These are phyloP conservation scores for Papiliotrema terrestris DNA, from an alignment of 1,284 basidiomycete genomes.

Conservation along the genomic window DNA sequence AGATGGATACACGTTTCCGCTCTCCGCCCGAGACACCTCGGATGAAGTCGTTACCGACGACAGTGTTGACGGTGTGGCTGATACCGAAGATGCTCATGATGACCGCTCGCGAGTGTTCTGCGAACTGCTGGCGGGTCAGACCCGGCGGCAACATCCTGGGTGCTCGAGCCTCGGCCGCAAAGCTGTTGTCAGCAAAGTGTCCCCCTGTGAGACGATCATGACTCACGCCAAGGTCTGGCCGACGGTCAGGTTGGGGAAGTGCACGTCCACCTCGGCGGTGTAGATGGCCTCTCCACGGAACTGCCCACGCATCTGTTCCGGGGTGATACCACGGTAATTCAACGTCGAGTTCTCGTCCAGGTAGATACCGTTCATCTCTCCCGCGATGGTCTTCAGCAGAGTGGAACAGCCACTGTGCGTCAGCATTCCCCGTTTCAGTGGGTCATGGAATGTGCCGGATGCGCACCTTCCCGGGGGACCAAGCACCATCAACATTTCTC, in stretches of 20 bases:
- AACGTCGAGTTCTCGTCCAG: slow-evolving; percentile 46
- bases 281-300: slow-evolving; percentile 52
- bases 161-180: slow-evolving; percentile 40
- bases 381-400: slow-evolving; percentile 56
- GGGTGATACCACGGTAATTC: slow-evolving; percentile 49
- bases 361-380: slow-evolving; percentile 54
- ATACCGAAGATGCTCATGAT: slow-evolving; percentile 56
- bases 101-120: slow-evolving; percentile 50
- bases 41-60: slow-evolving; percentile 50
- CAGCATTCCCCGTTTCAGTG: not conserved
- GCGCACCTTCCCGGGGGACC: slow-evolving; percentile 59
- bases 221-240: slow-evolving; percentile 48
- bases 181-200: slow-evolving; percentile 10
- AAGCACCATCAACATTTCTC: slow-evolving; percentile 58
- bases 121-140: slow-evolving; percentile 45
- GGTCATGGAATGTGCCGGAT: not conserved
- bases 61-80: slow-evolving; percentile 52
- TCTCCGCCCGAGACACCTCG: slow-evolving; percentile 56
- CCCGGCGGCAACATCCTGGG: slow-evolving; percentile 49
- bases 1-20: slow-evolving; percentile 56
- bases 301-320: slow-evolving; percentile 44
- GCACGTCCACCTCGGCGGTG: slow-evolving; percentile 53
- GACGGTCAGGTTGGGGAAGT: slow-evolving; percentile 55
- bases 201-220: slow-evolving; percentile 20
- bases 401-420: slow-evolving; percentile 58